Base-by-base conservation (phyloP, 257 asterid genomes). In the Salvia miltiorrhiza region DNA sequence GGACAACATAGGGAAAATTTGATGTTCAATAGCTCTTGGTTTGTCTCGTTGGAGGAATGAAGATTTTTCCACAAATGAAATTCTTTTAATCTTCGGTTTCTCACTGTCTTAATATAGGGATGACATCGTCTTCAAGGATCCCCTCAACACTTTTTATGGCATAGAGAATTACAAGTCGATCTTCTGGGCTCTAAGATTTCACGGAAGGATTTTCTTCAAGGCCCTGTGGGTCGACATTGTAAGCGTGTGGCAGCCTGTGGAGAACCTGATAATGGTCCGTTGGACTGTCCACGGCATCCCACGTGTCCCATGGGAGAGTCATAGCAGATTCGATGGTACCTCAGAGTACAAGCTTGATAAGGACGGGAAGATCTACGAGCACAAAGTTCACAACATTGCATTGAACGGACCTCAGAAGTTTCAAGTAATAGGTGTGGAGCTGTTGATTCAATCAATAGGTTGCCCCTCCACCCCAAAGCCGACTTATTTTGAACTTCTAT, bases 161-260 rank as follows among this genome's bases (percentile, higher is more conserved):
- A 83, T 92, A 69, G 87, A 87, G 65, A 89, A 86, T 84, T 92
- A 92, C 62, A 92, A 87, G 68, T 83, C 94, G 24, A 89, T 92
- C 81, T 87, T 89, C 74, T 87, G 96, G 96, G 92, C 96, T 4
- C 76, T 92, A 23, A 77, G 96, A 72, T 89, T 92, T 74, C 84
- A 89, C 45, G 97, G 99, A 35, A 83, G 75, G 73, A 86, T 93
- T 53, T 82, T 93, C 63, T 93, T 91, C 59, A 89, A 52, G 81
- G 88, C 91, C 52, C 68, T 93, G 75, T 93, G 95, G 89, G 86
- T 93, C 28, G 99, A 93, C 82, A 87, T 93, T 37, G 58, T 87
- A 72, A 86, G 97, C n/a, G 92, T 93, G 71, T 89, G 99, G 97
- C 99, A 90, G 82, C 99, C 99, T 11, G 90, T 73, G 56, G 99